Evolutionary conservation across 2,329 filamentous ascomycete species (phyloP).

Genomic region (Ophiosphaerella korrae): DNA sequence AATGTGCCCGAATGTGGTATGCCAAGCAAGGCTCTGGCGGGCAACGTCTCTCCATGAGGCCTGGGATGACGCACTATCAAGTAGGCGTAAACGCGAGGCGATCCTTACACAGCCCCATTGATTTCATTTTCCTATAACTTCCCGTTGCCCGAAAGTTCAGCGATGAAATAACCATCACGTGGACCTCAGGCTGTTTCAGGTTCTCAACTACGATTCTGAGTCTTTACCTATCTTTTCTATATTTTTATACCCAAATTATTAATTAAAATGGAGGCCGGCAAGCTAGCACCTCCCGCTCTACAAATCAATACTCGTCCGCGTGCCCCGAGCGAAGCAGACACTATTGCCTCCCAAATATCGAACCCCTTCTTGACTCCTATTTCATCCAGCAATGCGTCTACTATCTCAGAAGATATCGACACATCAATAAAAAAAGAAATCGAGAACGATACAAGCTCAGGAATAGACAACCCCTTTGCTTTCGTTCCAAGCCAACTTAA

Average conservation of each 20-base stretch:
- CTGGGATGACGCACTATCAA: conserved; percentile 14
- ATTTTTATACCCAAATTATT: not conserved
- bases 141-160: not conserved
- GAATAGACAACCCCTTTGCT: conserved; percentile 53
- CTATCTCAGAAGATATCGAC: conserved; percentile 38
- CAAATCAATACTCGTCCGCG: conserved; percentile 34
- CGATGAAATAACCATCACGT: no score
- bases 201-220: not conserved
- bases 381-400: conserved; percentile 30
- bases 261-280: conserved; percentile 27
- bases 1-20: not conserved
- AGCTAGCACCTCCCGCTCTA: conserved; percentile 32
- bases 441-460: conserved; percentile 32
- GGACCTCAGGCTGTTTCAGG: no score
- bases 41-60: conserved; percentile 10
- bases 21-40: conserved; percentile 15
- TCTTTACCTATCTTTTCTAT: not conserved
- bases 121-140: not conserved
- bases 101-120: conserved; percentile 19
- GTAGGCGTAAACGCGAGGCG: conserved; percentile 10
- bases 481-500: conserved; percentile 61
- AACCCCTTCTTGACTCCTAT: conserved; percentile 31
- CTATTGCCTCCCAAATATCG: conserved; percentile 30
- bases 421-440: conserved; percentile 29
- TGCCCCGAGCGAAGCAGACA: conserved; percentile 30